Base-by-base conservation (phyloP, 1,284 basidiomycete species). In the Ceratobasidium sp. region DNA sequence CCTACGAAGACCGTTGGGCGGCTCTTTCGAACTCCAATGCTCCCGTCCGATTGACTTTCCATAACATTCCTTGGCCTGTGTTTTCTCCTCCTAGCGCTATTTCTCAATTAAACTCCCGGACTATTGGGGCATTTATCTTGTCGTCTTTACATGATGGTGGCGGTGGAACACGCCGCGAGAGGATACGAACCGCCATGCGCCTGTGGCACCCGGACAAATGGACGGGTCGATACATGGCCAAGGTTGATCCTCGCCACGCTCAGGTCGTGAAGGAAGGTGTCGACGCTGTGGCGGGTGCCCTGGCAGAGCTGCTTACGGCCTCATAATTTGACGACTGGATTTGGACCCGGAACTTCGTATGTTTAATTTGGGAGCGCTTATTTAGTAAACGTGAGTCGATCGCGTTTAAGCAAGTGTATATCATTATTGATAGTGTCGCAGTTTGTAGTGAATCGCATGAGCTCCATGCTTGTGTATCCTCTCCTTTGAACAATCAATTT, bases 161-260 rank as follows among this genome's bases (percentile, higher is more conserved):
- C 4, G 77, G 68, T n/a, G 23, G 39, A 20, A 77, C 61, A 33
- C 65, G 67, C 20, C 76, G 76, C 31, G 78, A 78, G 42, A 35
- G 78, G 13, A 45, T 78, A 42, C 68, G 78, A n/a, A 66, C 51
- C 26, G 78, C 78, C 35, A 71, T 78, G 69, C 75, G 68, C 1
- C 39, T 64, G 3, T 78, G 78, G 78, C 78, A 78, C 51, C 67
- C 78, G 8, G 78, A 78, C 56, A 78, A 78, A 63, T 78, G 76
- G 66, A 74, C 61, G 8, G 61, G 45, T 35, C 61, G 73, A 8
- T 54, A 58, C 49, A 66, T 65, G 60, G 20, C 31, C 28, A 56
- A 56, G 61, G 73, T 65, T 51, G 67, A 63, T 31, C 54, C 56
- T 23, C 66, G 68, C 20, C 66, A 77, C 23, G 58, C 45, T 26